These are phyloP conservation scores for Monilinia fructigena DNA, from an alignment of 2,329 filamentous ascomycete genomes.

Conservation along the genomic window DNA sequence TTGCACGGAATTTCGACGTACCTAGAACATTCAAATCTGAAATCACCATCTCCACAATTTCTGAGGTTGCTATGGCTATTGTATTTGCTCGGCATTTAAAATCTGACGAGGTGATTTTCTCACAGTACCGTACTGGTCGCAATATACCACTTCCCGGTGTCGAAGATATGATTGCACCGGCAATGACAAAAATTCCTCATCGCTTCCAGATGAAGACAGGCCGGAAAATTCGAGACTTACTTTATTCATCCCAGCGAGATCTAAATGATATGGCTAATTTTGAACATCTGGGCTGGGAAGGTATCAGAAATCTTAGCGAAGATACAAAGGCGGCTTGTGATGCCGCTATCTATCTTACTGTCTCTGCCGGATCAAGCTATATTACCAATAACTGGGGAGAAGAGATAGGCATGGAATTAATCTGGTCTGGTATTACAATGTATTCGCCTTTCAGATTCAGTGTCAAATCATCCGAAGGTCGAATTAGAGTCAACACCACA, in stretches of 20 bases:
- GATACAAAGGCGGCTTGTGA: slow-evolving; percentile 4
- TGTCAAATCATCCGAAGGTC: slow-evolving; percentile 9
- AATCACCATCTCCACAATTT: slow-evolving; percentile 39
- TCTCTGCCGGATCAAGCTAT: slow-evolving; percentile 1
- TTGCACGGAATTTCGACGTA: neutral
- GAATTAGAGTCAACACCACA: slow-evolving; percentile 3
- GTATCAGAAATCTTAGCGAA: slow-evolving; percentile 1
- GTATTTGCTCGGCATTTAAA: slow-evolving; percentile 40
- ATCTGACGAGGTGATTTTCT: slow-evolving; percentile 29
- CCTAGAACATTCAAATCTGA: slow-evolving; percentile 43
- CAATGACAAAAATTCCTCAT: slow-evolving; percentile 45
- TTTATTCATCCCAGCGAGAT: neutral
- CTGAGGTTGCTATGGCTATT: slow-evolving; percentile 46
- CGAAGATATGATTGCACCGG: slow-evolving; percentile 45
- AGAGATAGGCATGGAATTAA: neutral
- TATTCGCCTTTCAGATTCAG: slow-evolving; percentile 12
- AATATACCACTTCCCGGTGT: slow-evolving; percentile 42
- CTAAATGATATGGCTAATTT: slow-evolving; percentile 39
- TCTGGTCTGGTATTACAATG: slow-evolving; percentile 14
- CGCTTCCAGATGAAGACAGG: slow-evolving; percentile 40
- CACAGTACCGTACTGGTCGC: slow-evolving; percentile 44
- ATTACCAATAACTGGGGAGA: slow-evolving; percentile 6
- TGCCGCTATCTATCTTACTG: no score
- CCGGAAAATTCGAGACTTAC: neutral
- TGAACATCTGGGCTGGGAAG: slow-evolving; percentile 13